Evolutionary conservation across 1,139 yeast genomes (phyloP), one percentile per base, ranked within the genome.

Genomic region (Suhomyces bribrorum): DNA sequence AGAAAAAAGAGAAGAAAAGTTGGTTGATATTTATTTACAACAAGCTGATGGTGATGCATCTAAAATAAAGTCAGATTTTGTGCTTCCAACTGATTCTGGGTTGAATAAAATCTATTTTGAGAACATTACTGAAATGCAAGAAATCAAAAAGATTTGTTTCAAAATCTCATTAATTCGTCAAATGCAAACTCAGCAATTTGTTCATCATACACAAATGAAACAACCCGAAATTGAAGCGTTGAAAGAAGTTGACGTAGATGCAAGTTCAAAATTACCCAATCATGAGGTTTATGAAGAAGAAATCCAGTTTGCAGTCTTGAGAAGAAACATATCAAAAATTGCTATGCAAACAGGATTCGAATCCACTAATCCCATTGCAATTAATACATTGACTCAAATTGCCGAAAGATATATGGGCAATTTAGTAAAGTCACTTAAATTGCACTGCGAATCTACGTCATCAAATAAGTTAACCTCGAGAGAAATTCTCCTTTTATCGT

Each of bases 301-400:
- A 2, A 72, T 88, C 9, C 85, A 88, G 18, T 78, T 75, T 52
- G 71, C 81, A 2, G 81, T 86, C 0, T 62, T 94, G 63, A 73
- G 81, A 47, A 79, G 86, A 48, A 78, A 83, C 32, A 77, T 87
- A 1, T 79, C 90, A 12, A 88, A 89, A 45, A 68, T 94, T 17
- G 81, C 88, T 1, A 92, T 92, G 97, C 86, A 88, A 40, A 83
- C 86, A 25, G 99, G 99, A 0, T 94, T 87, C 66, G 97, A 94
- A 63, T 72, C 83, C 1, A 79, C 95, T 0, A 88, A 87, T 48
- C 79, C 85, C 9, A 69, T 75, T 43, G 97, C 97, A 2, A 74
- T 87, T 16, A 86, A 86, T 44, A 77, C 89, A 2, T 64, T 94
- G 40, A 79, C 97, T 0, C 95, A 89, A 50, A 65, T 92, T 28